phyloP scores from a whole-genome alignment of 2,329 filamentous ascomycete species.

The Neonectria punicea region DNA sequence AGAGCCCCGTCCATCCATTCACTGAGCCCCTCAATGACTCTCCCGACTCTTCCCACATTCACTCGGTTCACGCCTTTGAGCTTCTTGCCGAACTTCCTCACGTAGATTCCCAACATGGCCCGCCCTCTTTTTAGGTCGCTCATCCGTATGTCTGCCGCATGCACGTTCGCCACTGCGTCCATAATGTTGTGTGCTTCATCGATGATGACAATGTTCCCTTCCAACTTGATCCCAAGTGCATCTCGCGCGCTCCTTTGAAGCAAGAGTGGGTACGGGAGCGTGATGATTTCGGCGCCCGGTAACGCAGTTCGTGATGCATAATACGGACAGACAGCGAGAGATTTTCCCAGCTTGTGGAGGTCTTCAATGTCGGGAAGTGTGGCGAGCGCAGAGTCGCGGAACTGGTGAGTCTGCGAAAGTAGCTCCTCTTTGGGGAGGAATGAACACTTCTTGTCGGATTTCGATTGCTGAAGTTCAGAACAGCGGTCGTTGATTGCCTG shows the following conservation, averaged over 20 bases:
- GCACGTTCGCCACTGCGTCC: slow-evolving; percentile 89
- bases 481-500: slow-evolving; percentile 95
- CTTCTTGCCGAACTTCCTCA: slow-evolving; percentile 87
- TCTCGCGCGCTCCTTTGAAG: slow-evolving; percentile 89
- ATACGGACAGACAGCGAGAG: slow-evolving; percentile 88
- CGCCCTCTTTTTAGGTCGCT: slow-evolving; percentile 78
- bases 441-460: slow-evolving; percentile 69
- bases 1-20: slow-evolving; percentile 71
- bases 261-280: slow-evolving; percentile 89
- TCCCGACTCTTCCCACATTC: slow-evolving; percentile 87
- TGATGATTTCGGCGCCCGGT: slow-evolving; percentile 88
- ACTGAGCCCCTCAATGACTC: slow-evolving; percentile 82
- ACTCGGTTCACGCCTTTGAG: slow-evolving; percentile 91
- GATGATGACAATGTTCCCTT: slow-evolving; percentile 91
- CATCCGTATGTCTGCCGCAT: slow-evolving; percentile 81
- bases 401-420: slow-evolving; percentile 76
- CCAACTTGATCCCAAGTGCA: slow-evolving; percentile 85
- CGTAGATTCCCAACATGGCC: slow-evolving; percentile 81
- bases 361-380: slow-evolving; percentile 95
- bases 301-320: slow-evolving; percentile 91
- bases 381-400: slow-evolving; percentile 86
- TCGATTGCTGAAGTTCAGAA: slow-evolving; percentile 84
- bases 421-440: slow-evolving; percentile 85
- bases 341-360: slow-evolving; percentile 79
- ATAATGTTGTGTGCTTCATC: slow-evolving; percentile 98